A percentile compares a stretch with the other conserved stretches of the same genome.
Conservation (phyloP, 2,329 filamentous ascomycete genomes). For the Alternaria angustiovoidea region DNA sequence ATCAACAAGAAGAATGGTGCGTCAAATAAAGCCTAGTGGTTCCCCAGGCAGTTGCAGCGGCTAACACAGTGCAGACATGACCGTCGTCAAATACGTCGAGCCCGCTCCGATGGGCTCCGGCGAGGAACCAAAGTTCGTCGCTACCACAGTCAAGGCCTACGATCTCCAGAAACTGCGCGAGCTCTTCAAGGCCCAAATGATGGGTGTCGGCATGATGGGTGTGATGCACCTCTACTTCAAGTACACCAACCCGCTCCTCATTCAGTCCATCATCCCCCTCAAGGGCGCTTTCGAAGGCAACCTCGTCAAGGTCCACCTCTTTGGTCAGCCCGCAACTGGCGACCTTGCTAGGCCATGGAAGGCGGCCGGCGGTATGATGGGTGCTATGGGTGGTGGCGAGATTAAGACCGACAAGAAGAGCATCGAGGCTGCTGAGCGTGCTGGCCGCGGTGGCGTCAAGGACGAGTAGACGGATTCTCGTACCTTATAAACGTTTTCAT, state of each 20-base stretch:
- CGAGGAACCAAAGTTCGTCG: slow-evolving; percentile 95
- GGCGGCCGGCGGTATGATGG: slow-evolving; percentile 81
- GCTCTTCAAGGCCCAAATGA: slow-evolving; percentile 88
- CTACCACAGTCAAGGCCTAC: slow-evolving; percentile 95
- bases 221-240: slow-evolving; percentile 99
- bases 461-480: slow-evolving; percentile 54
- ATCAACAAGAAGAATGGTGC: slow-evolving; percentile 98
- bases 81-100: slow-evolving; percentile 98
- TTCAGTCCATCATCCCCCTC: slow-evolving; percentile 97
- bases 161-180: slow-evolving; percentile 85
- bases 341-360: slow-evolving; percentile 98
- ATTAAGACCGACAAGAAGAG: slow-evolving; percentile 82
- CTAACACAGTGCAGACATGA: slow-evolving; percentile 73
- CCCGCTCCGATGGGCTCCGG: slow-evolving; percentile 89
- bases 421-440: slow-evolving; percentile 61
- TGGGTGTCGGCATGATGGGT: slow-evolving; percentile 97
- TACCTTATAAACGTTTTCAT: not conserved
- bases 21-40: slow-evolving; percentile 38
- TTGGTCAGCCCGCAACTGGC: slow-evolving; percentile 83
- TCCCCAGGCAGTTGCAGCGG: not conserved
- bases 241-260: slow-evolving; percentile 98
- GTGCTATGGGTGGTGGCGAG: slow-evolving; percentile 73
- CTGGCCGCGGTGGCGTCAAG: slow-evolving; percentile 61
- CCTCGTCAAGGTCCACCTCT: slow-evolving; percentile 93
- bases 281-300: slow-evolving; percentile 96